Conservation (phyloP, 495 filamentous ascomycete species). For the Xanthoparmelia taractica region DNA sequence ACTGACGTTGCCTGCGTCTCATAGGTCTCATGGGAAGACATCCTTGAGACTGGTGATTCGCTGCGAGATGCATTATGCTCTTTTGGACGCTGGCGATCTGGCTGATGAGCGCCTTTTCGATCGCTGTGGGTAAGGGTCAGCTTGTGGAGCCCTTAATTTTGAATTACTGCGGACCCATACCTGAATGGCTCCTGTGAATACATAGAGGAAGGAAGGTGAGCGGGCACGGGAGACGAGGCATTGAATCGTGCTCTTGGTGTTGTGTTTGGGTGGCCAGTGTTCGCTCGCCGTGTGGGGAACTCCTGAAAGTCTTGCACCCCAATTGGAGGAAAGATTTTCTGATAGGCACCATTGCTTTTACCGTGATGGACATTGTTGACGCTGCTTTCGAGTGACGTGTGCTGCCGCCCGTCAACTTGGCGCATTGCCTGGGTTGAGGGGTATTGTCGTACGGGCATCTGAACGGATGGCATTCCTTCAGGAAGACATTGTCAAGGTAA, state of each 20-base stretch:
- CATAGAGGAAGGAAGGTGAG: slow-evolving; percentile 3
- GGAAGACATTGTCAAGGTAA: neutral
- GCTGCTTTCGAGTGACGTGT: slow-evolving; percentile 3
- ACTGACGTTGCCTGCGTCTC: slow-evolving; percentile 23
- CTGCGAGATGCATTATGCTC: slow-evolving; percentile 21
- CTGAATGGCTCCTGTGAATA: slow-evolving; percentile 4
- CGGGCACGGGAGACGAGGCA: slow-evolving; percentile 7
- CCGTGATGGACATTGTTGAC: slow-evolving; percentile 6
- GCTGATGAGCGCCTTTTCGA: slow-evolving; percentile 3
- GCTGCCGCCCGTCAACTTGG: slow-evolving; percentile 16
- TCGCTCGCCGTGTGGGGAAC: slow-evolving; percentile 17
- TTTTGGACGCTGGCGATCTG: slow-evolving; percentile 7
- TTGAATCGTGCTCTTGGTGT: slow-evolving; percentile 8
- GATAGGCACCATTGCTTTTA: slow-evolving; percentile 19
- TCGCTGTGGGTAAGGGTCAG: slow-evolving; percentile 6
- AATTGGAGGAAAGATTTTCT: slow-evolving; percentile 22
- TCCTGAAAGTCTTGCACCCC: slow-evolving; percentile 20
- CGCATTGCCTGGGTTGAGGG: slow-evolving; percentile 18
- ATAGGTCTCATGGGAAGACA: slow-evolving; percentile 23
- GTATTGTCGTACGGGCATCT: slow-evolving; percentile 17
- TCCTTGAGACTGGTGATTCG: slow-evolving; percentile 19
- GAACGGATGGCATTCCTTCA: slow-evolving; percentile 13
- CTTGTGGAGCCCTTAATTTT: neutral
- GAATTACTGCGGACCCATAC: neutral
- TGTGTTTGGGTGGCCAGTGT: slow-evolving; percentile 7